Conservation (phyloP, 768 basidiomycete species). For the Omphalotus guepiniiformis region DNA sequence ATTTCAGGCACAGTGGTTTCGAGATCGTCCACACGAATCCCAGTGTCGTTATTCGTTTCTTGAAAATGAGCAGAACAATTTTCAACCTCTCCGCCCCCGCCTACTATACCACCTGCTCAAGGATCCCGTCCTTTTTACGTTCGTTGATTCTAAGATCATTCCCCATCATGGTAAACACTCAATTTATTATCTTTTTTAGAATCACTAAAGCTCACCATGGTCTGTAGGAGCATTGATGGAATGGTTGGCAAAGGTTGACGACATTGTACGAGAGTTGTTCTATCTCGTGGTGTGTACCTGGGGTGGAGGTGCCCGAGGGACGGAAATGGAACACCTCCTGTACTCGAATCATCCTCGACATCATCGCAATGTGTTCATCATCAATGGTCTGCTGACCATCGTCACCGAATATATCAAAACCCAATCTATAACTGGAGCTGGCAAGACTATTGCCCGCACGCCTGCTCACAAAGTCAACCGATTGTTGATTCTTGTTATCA, state of each 20-base stretch:
- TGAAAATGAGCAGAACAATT: background rate
- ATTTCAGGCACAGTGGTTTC: background rate
- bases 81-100: background rate
- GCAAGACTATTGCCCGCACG: slow-evolving; percentile 7
- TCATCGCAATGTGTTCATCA: slow-evolving; percentile 8
- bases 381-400: slow-evolving; percentile 11
- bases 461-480: slow-evolving; percentile 1
- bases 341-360: slow-evolving; percentile 6
- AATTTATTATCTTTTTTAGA: background rate
- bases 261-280: slow-evolving; percentile 11
- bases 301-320: slow-evolving; percentile 14
- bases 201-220: background rate
- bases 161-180: background rate
- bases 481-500: slow-evolving; percentile 5
- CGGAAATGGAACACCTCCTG: slow-evolving; percentile 12
- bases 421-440: slow-evolving; percentile 9
- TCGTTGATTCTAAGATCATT: background rate
- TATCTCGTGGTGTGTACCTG: slow-evolving; percentile 9
- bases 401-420: slow-evolving; percentile 13
- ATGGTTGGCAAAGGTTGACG: slow-evolving; percentile 7
- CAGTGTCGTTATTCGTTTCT: background rate
- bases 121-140: background rate
- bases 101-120: background rate
- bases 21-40: background rate
- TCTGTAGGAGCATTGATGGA: background rate